phyloP scores from a whole-genome alignment of 2,329 filamentous ascomycete species.

The Ophiocordyceps australis region DNA sequence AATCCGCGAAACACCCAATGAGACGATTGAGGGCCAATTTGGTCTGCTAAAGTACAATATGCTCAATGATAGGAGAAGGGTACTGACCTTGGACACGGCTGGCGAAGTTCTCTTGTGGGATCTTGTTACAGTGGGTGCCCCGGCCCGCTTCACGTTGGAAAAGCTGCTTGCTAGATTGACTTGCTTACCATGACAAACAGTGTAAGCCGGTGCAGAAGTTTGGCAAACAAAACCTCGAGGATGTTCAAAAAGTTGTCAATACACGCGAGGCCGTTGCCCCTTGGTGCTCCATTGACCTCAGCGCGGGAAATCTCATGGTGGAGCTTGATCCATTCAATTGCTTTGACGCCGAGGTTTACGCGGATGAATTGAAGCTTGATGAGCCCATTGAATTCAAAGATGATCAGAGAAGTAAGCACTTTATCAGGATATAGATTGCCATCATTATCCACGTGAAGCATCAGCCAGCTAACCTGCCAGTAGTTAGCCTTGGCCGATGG shows the following conservation, averaged over 20 bases:
- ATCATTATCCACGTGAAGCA: background rate
- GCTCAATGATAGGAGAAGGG: conserved; percentile 76
- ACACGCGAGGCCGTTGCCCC: conserved; percentile 79
- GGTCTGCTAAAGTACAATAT: conserved; percentile 86
- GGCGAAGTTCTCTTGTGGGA: conserved; percentile 95
- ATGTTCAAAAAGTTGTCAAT: conserved; percentile 75
- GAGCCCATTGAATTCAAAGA: conserved; percentile 70
- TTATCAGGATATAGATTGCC: background rate
- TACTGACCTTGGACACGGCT: conserved; percentile 83
- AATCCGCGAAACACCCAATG: conserved; percentile 49
- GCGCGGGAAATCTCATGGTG: conserved; percentile 80
- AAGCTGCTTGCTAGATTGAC: too few species aligned
- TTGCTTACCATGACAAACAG: conserved; percentile 20
- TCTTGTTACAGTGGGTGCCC: conserved; percentile 49
- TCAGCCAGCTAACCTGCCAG: conserved; percentile 7
- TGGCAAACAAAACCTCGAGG: conserved; percentile 84
- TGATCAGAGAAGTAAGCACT: conserved; percentile 75
- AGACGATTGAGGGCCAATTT: conserved; percentile 87
- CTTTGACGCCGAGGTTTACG: conserved; percentile 95
- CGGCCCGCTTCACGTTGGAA: too few species aligned
- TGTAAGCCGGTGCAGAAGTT: conserved; percentile 82
- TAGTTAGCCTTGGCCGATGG: conserved; percentile 95
- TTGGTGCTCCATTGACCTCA: conserved; percentile 90
- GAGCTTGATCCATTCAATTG: conserved; percentile 88
- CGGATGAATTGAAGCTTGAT: conserved; percentile 64